Evolutionary conservation across 768 basidiomycete genomes (phyloP).

Genomic region (Leccinum boreale): DNA sequence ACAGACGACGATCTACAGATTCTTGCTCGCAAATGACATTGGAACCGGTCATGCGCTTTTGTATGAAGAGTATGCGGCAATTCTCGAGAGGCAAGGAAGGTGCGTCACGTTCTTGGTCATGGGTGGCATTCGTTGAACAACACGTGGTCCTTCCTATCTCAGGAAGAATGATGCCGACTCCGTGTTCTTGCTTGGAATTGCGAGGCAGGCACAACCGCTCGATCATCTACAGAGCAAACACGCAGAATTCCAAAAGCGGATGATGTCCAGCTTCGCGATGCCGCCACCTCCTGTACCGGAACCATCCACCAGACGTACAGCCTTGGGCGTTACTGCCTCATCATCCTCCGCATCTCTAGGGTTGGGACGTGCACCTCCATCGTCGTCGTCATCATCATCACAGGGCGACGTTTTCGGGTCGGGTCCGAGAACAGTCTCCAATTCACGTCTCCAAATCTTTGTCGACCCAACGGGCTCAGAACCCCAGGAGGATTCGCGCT

Average conservation of each 20-base stretch:
- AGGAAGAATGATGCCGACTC: conserved; percentile 90
- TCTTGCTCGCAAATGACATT: conserved; percentile 87
- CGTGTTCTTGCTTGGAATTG: conserved; percentile 84
- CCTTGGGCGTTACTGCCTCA: conserved; percentile 43
- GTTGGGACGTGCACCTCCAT: conserved; percentile 1
- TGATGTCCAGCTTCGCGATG: conserved; percentile 56
- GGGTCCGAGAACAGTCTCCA: conserved; percentile 40
- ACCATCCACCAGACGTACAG: conserved; percentile 38
- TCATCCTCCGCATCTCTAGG: conserved; percentile 30
- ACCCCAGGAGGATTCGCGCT: conserved; percentile 41
- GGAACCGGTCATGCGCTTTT: conserved; percentile 76
- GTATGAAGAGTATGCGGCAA: conserved; percentile 90
- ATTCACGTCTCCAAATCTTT: conserved; percentile 64
- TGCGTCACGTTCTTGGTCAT: conserved; percentile 38
- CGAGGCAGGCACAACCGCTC: conserved; percentile 74
- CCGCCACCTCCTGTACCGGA: conserved; percentile 38
- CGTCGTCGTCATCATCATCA: conserved; percentile 11
- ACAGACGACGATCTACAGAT: conserved; percentile 84
- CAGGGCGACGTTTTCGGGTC: conserved; percentile 31
- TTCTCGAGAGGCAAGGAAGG: conserved; percentile 81
- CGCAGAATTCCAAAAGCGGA: conserved; percentile 87
- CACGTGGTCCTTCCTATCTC: neutral
- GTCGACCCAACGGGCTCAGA: conserved; percentile 63
- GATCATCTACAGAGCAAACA: conserved; percentile 78
- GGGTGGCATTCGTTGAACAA: conserved; percentile 29